These are phyloP conservation scores for Aspergillus neotritici DNA, from an alignment of 2,329 filamentous ascomycete species.

Conservation along the genomic window DNA sequence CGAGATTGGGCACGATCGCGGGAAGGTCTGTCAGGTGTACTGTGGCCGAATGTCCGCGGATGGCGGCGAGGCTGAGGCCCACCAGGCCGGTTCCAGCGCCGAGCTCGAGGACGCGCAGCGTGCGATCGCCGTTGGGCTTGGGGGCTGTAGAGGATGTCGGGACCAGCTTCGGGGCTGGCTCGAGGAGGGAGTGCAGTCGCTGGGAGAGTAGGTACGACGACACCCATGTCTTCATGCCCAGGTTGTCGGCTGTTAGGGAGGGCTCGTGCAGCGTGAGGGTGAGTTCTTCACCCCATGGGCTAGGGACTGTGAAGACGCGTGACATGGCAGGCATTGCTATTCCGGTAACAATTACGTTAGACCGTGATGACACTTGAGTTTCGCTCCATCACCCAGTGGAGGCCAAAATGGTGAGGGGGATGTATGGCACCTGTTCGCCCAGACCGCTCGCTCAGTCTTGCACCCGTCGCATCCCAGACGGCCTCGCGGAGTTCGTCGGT, in stretches of 20 bases:
- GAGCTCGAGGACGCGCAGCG: conserved; percentile 60
- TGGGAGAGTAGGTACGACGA: conserved; percentile 80
- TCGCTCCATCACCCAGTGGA: conserved; percentile 1
- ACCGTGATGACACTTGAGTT: neutral
- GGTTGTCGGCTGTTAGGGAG: conserved; percentile 75
- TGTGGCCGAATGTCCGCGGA: conserved; percentile 51
- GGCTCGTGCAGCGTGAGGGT: conserved; percentile 76
- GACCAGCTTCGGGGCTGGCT: conserved; percentile 28
- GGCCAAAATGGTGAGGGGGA: neutral
- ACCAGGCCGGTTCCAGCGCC: conserved; percentile 89
- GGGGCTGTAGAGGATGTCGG: conserved; percentile 19
- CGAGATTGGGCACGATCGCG: conserved; percentile 74
- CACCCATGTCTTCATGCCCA: conserved; percentile 94
- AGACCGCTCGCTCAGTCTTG: conserved; percentile 75
- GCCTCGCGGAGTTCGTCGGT: conserved; percentile 39
- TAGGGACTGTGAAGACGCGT: conserved; percentile 55
- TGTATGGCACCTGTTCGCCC: conserved; percentile 59
- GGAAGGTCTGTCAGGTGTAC: conserved; percentile 79
- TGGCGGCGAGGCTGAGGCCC: conserved; percentile 72
- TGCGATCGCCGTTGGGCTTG: conserved; percentile 15
- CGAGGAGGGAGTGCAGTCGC: conserved; percentile 51
- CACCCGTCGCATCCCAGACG: conserved; percentile 70
- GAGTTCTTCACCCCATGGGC: conserved; percentile 43
- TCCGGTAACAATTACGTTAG: neutral
- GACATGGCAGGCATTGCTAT: conserved; percentile 59